These are phyloP conservation scores for Diaporthe citriasiana DNA, from an alignment of 2,329 filamentous ascomycete species.

Conservation along the genomic window DNA sequence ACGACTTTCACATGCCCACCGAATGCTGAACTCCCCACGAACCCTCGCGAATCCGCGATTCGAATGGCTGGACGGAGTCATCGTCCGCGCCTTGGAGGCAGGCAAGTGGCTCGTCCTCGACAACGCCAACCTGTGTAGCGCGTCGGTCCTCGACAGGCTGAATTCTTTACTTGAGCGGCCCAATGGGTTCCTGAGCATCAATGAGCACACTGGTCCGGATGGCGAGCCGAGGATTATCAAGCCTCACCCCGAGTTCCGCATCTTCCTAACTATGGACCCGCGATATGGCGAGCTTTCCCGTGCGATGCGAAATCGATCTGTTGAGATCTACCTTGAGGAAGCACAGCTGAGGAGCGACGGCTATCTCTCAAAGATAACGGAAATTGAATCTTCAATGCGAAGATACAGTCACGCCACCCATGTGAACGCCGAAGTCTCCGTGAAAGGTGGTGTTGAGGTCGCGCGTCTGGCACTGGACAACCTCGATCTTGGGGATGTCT, in stretches of 20 bases:
- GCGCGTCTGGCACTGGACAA: constrained; percentile 60
- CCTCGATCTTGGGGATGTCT: constrained; percentile 62
- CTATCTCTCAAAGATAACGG: constrained; percentile 58
- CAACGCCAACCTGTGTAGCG: constrained; percentile 96
- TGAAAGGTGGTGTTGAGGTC: constrained; percentile 50
- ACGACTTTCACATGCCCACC: constrained; percentile 63
- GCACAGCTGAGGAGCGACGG: constrained; percentile 52
- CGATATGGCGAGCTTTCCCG: constrained; percentile 93
- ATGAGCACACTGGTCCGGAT: constrained; percentile 88
- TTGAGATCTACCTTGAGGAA: constrained; percentile 84
- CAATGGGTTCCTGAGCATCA: constrained; percentile 88
- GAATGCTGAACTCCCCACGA: constrained; percentile 66
- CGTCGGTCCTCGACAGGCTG: constrained; percentile 92
- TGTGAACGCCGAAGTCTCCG: constrained; percentile 45
- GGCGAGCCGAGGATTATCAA: constrained; percentile 84
- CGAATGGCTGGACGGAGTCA: constrained; percentile 94
- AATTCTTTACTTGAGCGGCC: constrained; percentile 92
- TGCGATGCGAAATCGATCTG: constrained; percentile 94
- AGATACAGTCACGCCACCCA: constrained; percentile 53
- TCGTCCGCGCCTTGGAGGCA: constrained; percentile 87
- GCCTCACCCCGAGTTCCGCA: constrained; percentile 88
- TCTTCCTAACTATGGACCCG: constrained; percentile 95
- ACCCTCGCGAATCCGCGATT: constrained; percentile 83
- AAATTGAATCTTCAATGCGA: constrained; percentile 64
- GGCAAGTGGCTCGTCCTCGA: constrained; percentile 96